Percentiles rank a stretch among this genome's conserved stretches.
phyloP scores from a whole-genome alignment of 1,284 basidiomycete species.

The Schizophyllum amplum region DNA sequence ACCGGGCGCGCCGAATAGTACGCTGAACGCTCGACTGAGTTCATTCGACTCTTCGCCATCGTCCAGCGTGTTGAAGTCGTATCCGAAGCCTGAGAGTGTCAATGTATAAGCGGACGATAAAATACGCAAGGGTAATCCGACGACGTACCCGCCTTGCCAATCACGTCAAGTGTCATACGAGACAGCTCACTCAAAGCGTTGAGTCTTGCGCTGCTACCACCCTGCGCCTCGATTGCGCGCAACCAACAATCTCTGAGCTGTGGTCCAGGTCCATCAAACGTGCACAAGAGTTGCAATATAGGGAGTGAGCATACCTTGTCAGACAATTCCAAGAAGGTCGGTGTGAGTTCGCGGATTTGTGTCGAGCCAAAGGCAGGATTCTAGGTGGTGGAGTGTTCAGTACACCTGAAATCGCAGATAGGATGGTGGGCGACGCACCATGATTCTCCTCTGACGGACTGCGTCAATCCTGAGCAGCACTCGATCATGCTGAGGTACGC shows the following conservation, averaged over 20 bases:
- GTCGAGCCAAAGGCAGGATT: slow-evolving; percentile 53
- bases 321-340: slow-evolving; percentile 45
- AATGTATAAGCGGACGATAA: background rate
- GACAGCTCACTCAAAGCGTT: slow-evolving; percentile 50
- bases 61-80: slow-evolving; percentile 50
- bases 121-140: slow-evolving; percentile 1
- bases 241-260: background rate
- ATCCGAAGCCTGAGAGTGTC: slow-evolving; percentile 46
- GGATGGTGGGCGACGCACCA: slow-evolving; percentile 22
- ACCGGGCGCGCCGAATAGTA: slow-evolving; percentile 27
- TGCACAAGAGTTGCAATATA: background rate
- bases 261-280: background rate
- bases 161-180: slow-evolving; percentile 56
- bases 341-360: slow-evolving; percentile 46
- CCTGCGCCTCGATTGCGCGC: background rate
- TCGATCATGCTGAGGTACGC: slow-evolving; percentile 1
- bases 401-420: background rate
- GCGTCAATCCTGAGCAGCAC: background rate
- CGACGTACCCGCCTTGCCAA: slow-evolving; percentile 52
- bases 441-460: slow-evolving; percentile 27
- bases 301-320: slow-evolving; percentile 27
- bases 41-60: slow-evolving; percentile 29
- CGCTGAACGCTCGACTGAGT: slow-evolving; percentile 38
- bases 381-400: too few species aligned
- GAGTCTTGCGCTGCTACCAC: slow-evolving; percentile 23